Base-by-base conservation (phyloP, 2,329 filamentous ascomycete genomes). In the Paecilomyces niveus region DNA sequence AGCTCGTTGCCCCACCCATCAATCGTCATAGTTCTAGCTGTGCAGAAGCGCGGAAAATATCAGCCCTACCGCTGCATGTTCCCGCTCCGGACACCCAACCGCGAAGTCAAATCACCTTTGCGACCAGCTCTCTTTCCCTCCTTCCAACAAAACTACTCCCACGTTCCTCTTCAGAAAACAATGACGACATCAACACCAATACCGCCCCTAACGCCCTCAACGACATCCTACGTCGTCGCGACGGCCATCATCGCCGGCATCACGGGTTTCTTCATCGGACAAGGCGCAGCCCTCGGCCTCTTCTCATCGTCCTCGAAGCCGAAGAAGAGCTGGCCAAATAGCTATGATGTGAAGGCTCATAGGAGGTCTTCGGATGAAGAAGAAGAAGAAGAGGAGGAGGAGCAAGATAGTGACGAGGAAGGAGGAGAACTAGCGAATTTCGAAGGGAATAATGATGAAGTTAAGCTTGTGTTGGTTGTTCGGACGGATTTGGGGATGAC, bases 401-500 rank as follows among this genome's bases (percentile, higher is more conserved):
- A 89, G 67, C 85, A 86, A 1, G 76, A 85, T 60, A 87, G 89
- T 69, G 87, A 84, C 69, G 86, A 88, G 9, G 86, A 88, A 63
- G 75, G 72, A 24, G 72, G 75, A 15, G 77, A 81, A 65, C 67
- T 80, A 67, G 78, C 72, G 62, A 76, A 71, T 61, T 78, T 78
- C 68, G 76, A 76, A 67, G 78, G 74, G 8, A 85, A 83, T 61
- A 72, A 71, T 11, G 92, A 97, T 75, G 92, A 97, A 74, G 96
- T 93, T 80, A 97, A 97, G 78, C 81, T 97, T 59, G 90, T 97
- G 13, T 80, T 99, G 33, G 90, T 96, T 3, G 93, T 97, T 57
- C 81, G 94, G 70, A 96, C 91, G 18, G 94, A 99, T 77, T 76
- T 99, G 68, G 93, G 93, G 67, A 99, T 99, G 94, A 94, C 89